Percentiles rank a stretch among this genome's conserved stretches.
Evolutionary conservation across 495 filamentous ascomycete species (phyloP).

Genomic region (Bombardia bombarda): DNA sequence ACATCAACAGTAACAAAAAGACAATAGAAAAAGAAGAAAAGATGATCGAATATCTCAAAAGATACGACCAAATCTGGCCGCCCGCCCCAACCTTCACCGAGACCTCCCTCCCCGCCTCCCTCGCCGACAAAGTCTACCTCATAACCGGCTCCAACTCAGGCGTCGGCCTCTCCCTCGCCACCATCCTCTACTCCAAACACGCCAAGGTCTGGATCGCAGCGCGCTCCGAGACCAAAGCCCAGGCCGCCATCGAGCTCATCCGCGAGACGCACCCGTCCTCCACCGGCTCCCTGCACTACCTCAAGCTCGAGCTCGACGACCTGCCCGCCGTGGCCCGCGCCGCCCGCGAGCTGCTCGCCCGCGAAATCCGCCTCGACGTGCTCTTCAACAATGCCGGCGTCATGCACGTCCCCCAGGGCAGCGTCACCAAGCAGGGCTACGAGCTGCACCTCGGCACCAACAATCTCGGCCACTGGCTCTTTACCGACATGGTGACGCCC

Average conservation of each 20-base stretch:
- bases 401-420: constrained; percentile 8
- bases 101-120: constrained; percentile 12
- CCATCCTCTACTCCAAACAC: constrained; percentile 35
- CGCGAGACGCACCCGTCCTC: constrained; percentile 6
- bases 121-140: constrained; percentile 22
- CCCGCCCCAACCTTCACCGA: constrained; percentile 23
- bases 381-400: constrained; percentile 37
- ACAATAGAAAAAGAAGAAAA: too few relatives aligned
- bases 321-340: constrained; percentile 23
- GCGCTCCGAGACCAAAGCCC: constrained; percentile 27
- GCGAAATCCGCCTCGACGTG: constrained; percentile 25
- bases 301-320: constrained; percentile 28
- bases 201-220: constrained; percentile 46
- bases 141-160: constrained; percentile 43
- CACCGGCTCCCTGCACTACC: constrained; percentile 20
- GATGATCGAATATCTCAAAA: too few relatives aligned
- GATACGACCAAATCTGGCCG: too few relatives aligned
- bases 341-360: constrained; percentile 19
- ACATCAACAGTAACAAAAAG: too few relatives aligned
- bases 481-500: constrained; percentile 36
- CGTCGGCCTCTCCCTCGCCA: constrained; percentile 38
- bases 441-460: constrained; percentile 37
- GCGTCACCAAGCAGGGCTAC: constrained; percentile 28
- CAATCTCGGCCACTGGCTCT: constrained; percentile 29
- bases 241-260: constrained; percentile 18